Evolutionary conservation across 306 rosid species (phyloP), one percentile per base, ranked within the genome.

Genomic region (Albizia julibrissin): DNA sequence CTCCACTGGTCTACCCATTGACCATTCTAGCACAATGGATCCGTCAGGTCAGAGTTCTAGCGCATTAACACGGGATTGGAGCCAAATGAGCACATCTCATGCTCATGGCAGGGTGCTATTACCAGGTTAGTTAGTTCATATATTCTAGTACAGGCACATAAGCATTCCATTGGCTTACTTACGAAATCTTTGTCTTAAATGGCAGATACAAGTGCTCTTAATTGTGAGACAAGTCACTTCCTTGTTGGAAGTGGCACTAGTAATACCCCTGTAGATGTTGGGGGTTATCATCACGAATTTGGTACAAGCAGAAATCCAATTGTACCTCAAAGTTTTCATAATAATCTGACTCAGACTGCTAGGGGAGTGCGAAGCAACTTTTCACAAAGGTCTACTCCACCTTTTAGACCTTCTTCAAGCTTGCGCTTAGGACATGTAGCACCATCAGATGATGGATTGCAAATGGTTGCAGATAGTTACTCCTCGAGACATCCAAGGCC

Each of bases 401-500:
- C 82, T 72, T 72, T 84, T 29, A 79, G 90, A 83, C 78, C 87
- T 78, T 87, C 90, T 43, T 78, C 92, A 50, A 83, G 89, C 74
- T 22, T 87, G 79, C 76, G 75, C 34, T 61, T 83, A 54, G 90
- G 89, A 37, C 87, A 72, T 52, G 80, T 22, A 44, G 78, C 50
- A 27, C 87, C 88, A 75, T 34, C 82, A 27, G 87, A 85, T 39
- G 89, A 84, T 73, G 90, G 84, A 56, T 76, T 83, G 82, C 92
- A 70, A 68, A 21, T 80, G 84, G 84, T 61, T 19, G 59, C 87
- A 1, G 92, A 83, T 64, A 87, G 66, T 87, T 81, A 87, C 79
- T 44, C 87, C 27, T 54, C 81, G 2, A 83, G 92, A 77, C 89
- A 87, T 77, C 79, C 86, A 18, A 76, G 90, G 85, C 84, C 92